Percentiles rank a stretch among this genome's conserved stretches.
phyloP scores from a whole-genome alignment of 495 filamentous ascomycete genomes.

The Talaromyces adpressus region DNA sequence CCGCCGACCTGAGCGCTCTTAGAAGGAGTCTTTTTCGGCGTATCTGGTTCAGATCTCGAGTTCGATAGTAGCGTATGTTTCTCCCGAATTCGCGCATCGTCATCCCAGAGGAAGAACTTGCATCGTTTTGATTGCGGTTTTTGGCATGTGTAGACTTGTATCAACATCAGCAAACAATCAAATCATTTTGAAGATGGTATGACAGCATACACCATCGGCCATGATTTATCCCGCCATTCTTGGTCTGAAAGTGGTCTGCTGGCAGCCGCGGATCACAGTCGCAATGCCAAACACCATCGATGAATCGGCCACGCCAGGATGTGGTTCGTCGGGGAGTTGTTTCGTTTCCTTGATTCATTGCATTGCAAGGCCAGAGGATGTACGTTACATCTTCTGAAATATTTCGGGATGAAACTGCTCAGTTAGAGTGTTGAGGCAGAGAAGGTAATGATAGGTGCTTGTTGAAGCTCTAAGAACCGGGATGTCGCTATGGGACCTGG shows the following conservation, averaged over 20 bases:
- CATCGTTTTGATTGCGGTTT: conserved; percentile 45
- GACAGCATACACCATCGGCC: conserved; percentile 46
- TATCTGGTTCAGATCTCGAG: conserved; percentile 32
- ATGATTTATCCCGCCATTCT: conserved; percentile 59
- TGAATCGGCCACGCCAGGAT: conserved; percentile 46
- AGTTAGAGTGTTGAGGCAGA: not conserved
- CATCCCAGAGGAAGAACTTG: conserved; percentile 66
- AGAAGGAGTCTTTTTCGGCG: conserved; percentile 12
- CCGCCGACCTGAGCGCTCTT: conserved; percentile 12
- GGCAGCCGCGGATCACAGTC: conserved; percentile 59
- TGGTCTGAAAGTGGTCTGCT: conserved; percentile 53
- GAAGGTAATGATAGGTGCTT: not conserved
- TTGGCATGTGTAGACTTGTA: conserved; percentile 58
- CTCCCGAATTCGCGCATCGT: conserved; percentile 53
- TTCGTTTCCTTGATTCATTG: conserved; percentile 4
- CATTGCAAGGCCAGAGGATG: not conserved
- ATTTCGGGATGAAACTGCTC: not conserved
- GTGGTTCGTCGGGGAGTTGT: not conserved
- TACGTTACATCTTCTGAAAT: not conserved
- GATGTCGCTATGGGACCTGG: conserved; percentile 7
- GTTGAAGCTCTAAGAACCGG: not conserved
- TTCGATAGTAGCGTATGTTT: conserved; percentile 43
- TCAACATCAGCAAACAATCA: not conserved
- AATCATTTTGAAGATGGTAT: not conserved
- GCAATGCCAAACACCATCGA: conserved; percentile 53